These are phyloP conservation scores for Pythium oligandrum DNA, from an alignment of 352 stramenopile genomes.

Conservation along the genomic window DNA sequence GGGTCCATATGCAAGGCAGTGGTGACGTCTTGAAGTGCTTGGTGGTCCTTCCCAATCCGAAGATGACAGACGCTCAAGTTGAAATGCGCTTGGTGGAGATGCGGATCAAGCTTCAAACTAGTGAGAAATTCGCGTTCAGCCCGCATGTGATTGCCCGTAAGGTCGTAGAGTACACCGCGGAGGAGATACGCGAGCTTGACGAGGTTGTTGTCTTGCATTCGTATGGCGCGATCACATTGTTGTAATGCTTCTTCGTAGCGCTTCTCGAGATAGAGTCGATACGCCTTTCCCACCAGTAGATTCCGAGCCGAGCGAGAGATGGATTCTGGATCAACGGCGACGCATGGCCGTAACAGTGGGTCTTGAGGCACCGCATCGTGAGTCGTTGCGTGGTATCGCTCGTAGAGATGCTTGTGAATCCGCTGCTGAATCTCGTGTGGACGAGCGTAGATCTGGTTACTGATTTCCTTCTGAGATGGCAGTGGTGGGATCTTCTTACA, in stretches of 20 bases:
- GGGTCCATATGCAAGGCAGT: conserved; percentile 18
- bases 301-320: conserved; percentile 28
- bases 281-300: conserved; percentile 47
- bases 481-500: conserved; percentile 44
- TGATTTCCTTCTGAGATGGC: conserved; percentile 56
- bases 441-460: conserved; percentile 52
- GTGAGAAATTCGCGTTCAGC: conserved; percentile 48
- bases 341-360: conserved; percentile 55
- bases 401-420: conserved; percentile 61
- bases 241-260: conserved; percentile 49
- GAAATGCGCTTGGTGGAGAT: conserved; percentile 61
- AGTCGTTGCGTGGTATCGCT: conserved; percentile 30
- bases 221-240: conserved; percentile 48
- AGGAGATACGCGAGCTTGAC: conserved; percentile 61
- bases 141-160: conserved; percentile 29
- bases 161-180: conserved; percentile 50
- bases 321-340: conserved; percentile 48
- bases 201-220: conserved; percentile 47
- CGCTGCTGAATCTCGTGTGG: conserved; percentile 60
- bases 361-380: conserved; percentile 50
- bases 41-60: conserved; percentile 16
- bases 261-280: conserved; percentile 50
- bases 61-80: conserved; percentile 22
- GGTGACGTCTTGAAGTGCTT: conserved; percentile 18
- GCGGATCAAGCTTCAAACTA: conserved; percentile 35